Base-by-base conservation (phyloP, 805 yeast genomes). In the Millerozyma acaciae region DNA sequence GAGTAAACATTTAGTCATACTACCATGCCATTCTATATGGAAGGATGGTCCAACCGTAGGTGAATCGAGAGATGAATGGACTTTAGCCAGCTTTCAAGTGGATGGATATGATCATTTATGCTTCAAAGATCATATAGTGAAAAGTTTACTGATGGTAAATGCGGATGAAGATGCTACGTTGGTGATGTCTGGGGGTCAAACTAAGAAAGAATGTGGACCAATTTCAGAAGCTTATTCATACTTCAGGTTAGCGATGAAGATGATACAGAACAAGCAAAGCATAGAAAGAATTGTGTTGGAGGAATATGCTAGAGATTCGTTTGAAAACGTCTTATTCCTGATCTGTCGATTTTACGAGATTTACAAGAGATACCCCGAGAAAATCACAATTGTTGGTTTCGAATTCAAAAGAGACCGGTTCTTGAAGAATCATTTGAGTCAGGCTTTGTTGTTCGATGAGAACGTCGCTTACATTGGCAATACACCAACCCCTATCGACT, bases 301-400 rank as follows among this genome's bases (percentile, higher is more conserved):
- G 48, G 89, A 82, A 44, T 80, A 55, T 51, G 87, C 95, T 0
- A 59, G 86, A 24, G 95, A 85, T 53, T 83, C 93, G 1, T 80
- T 80, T 50, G 94, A 85, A 49, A 85, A 85, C 53, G 72, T 84
- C 5, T 39, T 83, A 3, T 83, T 76, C 52, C 75, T 82, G 42
- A 43, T 81, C 2, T 63, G 73, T 21, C 58, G 76, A 32, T 84
- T 68, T 49, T 52, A 69, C 19, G 77, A 79, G 42, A 38, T 68
- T 2, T 51, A 59, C 3, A 61, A 66, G 0, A 15, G 6, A 1
- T 80, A 70, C 40, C 94, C 95, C 0, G 27, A 44, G 1, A 43
- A 43, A 2, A 60, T 84, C 3, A 73, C 77, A 0, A 66, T 86
- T 3, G 73, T 78, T 3, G 93, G 95, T 2, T 84, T 84, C 51